Evolutionary conservation across 768 basidiomycete species (phyloP).

Genomic region (Pluteus cervinus): DNA sequence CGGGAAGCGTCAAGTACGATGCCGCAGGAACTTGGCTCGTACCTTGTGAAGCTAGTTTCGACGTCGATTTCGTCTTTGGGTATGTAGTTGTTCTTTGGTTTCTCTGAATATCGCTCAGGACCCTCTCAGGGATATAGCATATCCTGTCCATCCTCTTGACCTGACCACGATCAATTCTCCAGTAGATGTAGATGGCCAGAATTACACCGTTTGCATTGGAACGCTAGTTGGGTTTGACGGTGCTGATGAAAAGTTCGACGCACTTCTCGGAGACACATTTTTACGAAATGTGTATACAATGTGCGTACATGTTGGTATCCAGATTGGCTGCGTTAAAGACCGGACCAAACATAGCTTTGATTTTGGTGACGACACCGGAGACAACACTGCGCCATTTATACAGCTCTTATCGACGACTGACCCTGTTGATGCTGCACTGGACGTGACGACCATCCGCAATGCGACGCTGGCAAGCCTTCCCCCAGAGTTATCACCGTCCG

Average conservation of each 20-base stretch:
- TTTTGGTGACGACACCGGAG: constrained; percentile 28
- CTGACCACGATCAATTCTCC: constrained; percentile 25
- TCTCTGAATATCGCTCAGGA: constrained; percentile 1
- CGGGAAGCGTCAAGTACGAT: constrained; percentile 24
- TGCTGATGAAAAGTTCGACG: constrained; percentile 26
- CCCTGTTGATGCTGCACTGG: constrained; percentile 23
- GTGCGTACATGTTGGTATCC: constrained; percentile 17
- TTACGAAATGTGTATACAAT: constrained; percentile 41
- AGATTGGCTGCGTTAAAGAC: neutral
- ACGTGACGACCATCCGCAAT: constrained; percentile 21
- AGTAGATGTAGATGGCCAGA: constrained; percentile 16
- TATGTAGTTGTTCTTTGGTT: constrained; percentile 19
- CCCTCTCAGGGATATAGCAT: constrained; percentile 20
- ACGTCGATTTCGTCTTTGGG: constrained; percentile 33
- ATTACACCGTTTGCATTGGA: constrained; percentile 33
- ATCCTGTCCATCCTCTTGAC: constrained; percentile 40
- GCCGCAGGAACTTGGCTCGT: constrained; percentile 31
- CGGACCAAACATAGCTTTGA: constrained; percentile 24
- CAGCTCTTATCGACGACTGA: constrained; percentile 33
- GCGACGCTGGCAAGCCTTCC: constrained; percentile 18
- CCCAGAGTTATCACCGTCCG: constrained; percentile 20
- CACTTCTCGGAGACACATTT: constrained; percentile 37
- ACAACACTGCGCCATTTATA: constrained; percentile 26
- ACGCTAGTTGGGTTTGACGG: constrained; percentile 24
- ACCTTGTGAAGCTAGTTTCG: constrained; percentile 26